Conservation (phyloP, 805 yeast genomes). For the Metschnikowia aberdeeniae region DNA sequence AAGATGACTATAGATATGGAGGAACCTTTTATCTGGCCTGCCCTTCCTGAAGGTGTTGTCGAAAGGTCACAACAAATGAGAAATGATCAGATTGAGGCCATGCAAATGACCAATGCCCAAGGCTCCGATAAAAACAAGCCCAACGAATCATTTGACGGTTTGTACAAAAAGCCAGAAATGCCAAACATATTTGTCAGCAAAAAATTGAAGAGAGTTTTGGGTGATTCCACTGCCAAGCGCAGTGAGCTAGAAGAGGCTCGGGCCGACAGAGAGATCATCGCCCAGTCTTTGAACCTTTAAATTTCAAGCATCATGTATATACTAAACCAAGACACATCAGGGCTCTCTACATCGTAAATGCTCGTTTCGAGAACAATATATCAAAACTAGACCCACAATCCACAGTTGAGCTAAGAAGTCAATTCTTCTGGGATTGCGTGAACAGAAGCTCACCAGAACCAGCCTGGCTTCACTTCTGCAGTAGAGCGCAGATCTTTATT, state of each 20-base stretch:
- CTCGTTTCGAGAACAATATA: neutral
- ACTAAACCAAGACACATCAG: neutral
- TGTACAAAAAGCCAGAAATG: conserved; percentile 43
- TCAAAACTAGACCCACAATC: neutral
- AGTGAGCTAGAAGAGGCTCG: conserved; percentile 21
- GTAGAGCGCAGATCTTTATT: neutral
- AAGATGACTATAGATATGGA: conserved; percentile 97
- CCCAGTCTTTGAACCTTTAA: conserved; percentile 28
- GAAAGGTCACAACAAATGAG: conserved; percentile 35
- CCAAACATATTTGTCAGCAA: conserved; percentile 38
- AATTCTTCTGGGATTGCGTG: neutral
- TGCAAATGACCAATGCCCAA: conserved; percentile 44
- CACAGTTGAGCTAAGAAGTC: neutral
- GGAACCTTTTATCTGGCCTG: conserved; percentile 96
- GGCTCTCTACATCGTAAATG: neutral
- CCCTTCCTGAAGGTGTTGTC: conserved; percentile 35
- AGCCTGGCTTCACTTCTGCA: neutral
- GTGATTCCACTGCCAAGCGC: conserved; percentile 16
- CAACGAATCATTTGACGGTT: conserved; percentile 69
- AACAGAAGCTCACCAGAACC: conserved; percentile 1
- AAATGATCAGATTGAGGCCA: conserved; percentile 48
- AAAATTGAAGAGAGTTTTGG: conserved; percentile 24
- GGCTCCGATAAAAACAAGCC: conserved; percentile 74
- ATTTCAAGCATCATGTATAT: neutral
- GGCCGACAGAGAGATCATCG: conserved; percentile 28